Percentiles rank a stretch among this genome's conserved stretches.
Evolutionary conservation across 2,329 filamentous ascomycete genomes (phyloP).

Genomic region (Hymenoscyphus occultus): DNA sequence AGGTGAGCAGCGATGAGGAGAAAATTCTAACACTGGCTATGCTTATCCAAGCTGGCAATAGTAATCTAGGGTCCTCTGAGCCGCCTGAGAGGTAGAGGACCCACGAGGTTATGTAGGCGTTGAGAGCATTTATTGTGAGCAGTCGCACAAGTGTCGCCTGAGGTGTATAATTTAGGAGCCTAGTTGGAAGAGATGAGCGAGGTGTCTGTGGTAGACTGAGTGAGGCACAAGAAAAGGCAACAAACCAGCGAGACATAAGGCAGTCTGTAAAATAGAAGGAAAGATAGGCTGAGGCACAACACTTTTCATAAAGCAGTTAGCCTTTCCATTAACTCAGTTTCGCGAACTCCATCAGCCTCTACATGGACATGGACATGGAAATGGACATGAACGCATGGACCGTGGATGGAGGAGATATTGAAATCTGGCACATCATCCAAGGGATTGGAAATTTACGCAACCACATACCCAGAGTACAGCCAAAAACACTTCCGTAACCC

Average conservation of each 20-base stretch:
- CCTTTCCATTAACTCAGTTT: not conserved
- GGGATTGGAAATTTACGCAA: not conserved
- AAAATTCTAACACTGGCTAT: slow-evolving; percentile 62
- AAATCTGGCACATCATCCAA: not conserved
- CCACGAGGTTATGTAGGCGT: slow-evolving; percentile 72
- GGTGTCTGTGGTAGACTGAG: not conserved
- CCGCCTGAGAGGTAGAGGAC: slow-evolving; percentile 68
- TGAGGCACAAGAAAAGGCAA: slow-evolving; percentile 15
- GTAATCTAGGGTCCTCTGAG: slow-evolving; percentile 65
- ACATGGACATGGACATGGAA: too few species aligned
- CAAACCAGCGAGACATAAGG: slow-evolving; percentile 77
- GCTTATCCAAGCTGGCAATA: slow-evolving; percentile 74
- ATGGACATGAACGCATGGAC: too few species aligned
- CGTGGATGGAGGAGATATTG: too few species aligned
- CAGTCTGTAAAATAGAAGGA: slow-evolving; percentile 83
- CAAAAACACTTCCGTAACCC: slow-evolving; percentile 66
- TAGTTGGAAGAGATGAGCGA: slow-evolving; percentile 33
- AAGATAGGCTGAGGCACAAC: slow-evolving; percentile 72
- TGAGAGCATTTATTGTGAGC: slow-evolving; percentile 69
- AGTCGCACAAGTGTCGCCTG: slow-evolving; percentile 78
- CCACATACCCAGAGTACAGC: slow-evolving; percentile 69
- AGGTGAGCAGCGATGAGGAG: slow-evolving; percentile 1
- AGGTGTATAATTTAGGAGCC: slow-evolving; percentile 82
- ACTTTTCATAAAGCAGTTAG: slow-evolving; percentile 45
- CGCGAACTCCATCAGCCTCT: too few species aligned